Percentiles rank a stretch among this genome's conserved stretches.
phyloP scores from a whole-genome alignment of 1,284 basidiomycete species.

The Cutaneotrichosporon cavernicola region DNA sequence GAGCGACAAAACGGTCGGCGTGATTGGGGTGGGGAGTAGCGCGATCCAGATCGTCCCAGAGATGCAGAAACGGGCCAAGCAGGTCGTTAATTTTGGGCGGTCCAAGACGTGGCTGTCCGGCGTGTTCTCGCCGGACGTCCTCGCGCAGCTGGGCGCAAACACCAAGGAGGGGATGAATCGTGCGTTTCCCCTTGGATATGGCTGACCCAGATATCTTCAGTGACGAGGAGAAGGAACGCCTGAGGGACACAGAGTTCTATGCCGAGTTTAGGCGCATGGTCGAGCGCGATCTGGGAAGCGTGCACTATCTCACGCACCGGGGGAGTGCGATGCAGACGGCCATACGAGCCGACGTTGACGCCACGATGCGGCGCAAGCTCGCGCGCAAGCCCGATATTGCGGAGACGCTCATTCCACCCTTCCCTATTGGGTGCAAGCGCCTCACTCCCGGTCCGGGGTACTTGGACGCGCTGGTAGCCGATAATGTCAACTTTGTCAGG shows the following conservation, averaged over 20 bases:
- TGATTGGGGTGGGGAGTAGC: slow-evolving; percentile 27
- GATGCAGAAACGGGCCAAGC: slow-evolving; percentile 25
- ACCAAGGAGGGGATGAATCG: slow-evolving; percentile 14
- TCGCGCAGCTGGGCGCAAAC: slow-evolving; percentile 18
- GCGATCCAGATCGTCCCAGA: slow-evolving; percentile 32
- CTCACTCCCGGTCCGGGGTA: slow-evolving; percentile 48
- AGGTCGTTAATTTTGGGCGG: slow-evolving; percentile 21
- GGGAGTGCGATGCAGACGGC: slow-evolving; percentile 12
- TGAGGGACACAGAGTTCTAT: slow-evolving; percentile 27
- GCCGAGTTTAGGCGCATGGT: slow-evolving; percentile 36
- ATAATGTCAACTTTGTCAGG: slow-evolving; percentile 37
- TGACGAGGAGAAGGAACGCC: slow-evolving; percentile 31
- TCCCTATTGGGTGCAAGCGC: slow-evolving; percentile 42
- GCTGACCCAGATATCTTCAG: slow-evolving; percentile 28
- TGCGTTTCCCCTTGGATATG: background rate
- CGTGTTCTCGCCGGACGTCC: slow-evolving; percentile 27
- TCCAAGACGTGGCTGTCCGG: slow-evolving; percentile 33
- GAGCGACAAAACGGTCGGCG: slow-evolving; percentile 20
- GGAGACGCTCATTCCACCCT: slow-evolving; percentile 28
- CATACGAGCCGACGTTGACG: slow-evolving; percentile 12
- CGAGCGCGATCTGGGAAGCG: slow-evolving; percentile 36
- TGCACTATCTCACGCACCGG: slow-evolving; percentile 32
- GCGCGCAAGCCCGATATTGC: slow-evolving; percentile 30
- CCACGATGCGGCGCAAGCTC: slow-evolving; percentile 27
- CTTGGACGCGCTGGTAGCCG: slow-evolving; percentile 41